Base-by-base conservation (phyloP, 768 basidiomycete genomes). In the Tricholoma sp. region DNA sequence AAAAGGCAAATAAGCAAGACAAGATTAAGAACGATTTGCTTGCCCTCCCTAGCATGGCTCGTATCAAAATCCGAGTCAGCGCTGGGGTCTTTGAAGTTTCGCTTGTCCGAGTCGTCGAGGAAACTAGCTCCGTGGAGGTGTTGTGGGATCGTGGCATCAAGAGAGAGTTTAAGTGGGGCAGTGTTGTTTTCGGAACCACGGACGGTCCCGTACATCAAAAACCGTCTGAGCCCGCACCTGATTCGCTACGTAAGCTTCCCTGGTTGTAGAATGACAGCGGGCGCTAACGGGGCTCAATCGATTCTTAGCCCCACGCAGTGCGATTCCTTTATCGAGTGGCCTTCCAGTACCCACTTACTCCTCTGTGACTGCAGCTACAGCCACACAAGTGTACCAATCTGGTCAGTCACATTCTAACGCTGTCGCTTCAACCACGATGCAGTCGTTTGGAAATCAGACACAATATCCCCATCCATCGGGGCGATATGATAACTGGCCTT, bases 31-130 rank as follows among this genome's bases (percentile, higher is more conserved):
- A 76, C 10, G 89, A 91, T 55, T 75, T 97, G 16, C 67, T 89
- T 29, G 80, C 85, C 2, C 75, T 97, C 35, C 82, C 86, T 4
- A 72, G 78, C 0, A 87, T 89, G 76, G 76, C 85, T 16, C 82
- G 86, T 11, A 86, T 98, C 76, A 90, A 92, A 72, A 83, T 98
- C 60, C 87, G 90, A 45, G 85, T 89, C 49, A 87, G 83, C 63
- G 81, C 88, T 9, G 93, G 94, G 4, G 86, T 89, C 31, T 95
- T 91, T 67, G 92, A 95, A 67, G 92, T 94, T 4, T 86, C 85
- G 5, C 76, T 96, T 34, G 66, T 90, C 12, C 79, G 83, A 57
- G 85, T 91, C 16, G 73, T 88, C 34, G 84, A 87, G 60, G 88
- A 86, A 61, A 79, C 77, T 1, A 77, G 81, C 52, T 84, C 84